Evolutionary conservation across 805 yeast genomes (phyloP), one percentile per base, ranked within the genome.

Genomic region (Hanseniaspora taiwanica): DNA sequence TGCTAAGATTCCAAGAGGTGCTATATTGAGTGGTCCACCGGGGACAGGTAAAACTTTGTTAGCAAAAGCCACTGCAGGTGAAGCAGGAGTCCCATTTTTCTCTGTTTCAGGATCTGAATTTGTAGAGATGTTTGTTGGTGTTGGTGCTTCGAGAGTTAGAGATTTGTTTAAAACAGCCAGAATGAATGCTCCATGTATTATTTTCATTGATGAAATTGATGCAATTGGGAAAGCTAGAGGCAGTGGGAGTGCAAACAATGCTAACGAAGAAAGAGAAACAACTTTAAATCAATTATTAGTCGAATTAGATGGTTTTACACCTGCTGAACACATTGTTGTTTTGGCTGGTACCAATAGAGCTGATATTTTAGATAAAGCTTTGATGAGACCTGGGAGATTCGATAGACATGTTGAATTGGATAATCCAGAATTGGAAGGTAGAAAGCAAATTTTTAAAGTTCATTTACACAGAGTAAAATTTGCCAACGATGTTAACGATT

Each of bases 71-170:
- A 86, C 96, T 20, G 96, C 96, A 2, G 96, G 96, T 50, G 96
- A 86, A 59, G 95, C 96, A 2, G 91, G 84, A 38, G 96, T 86
- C 39, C 95, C 96, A 20, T 86, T 86, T 58, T 76, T 76, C 48
- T 78, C 91, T 18, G 95, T 86, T 6, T 81, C 93, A 1, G 96
- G 95, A 51, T 84, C 95, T 12, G 96, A 86, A 58, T 86, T 86
- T 50, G 93, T 85, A n/a, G 95, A 86, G 60, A 86, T 86, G 95
- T 86, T 83, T 66, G 93, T 83, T 17, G 96, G 96, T 63, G 95
- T 86, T 20, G 96, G 96, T 64, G 95, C 96, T 3, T 78, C 89
- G 3, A 72, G 96, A 59, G 96, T 86, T 33, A 81, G 96, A 59
- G 96, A 87, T 55, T 68, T 86, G 54, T 86, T 86, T 65, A 79